These are phyloP conservation scores for Marasmius sp. DNA, from an alignment of 1,284 basidiomycete genomes.

Conservation along the genomic window DNA sequence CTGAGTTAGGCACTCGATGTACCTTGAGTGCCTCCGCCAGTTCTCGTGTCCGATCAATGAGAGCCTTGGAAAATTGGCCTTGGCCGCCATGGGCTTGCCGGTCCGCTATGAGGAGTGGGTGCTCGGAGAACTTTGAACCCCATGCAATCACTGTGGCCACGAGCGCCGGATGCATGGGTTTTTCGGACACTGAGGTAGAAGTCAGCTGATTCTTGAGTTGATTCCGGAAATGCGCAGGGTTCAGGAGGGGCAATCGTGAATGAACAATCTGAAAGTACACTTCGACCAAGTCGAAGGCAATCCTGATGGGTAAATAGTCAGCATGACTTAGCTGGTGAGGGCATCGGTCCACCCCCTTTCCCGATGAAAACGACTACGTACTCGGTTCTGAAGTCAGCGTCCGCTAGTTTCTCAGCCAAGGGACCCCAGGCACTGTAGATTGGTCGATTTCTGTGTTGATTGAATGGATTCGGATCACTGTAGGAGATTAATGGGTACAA, in stretches of 20 bases:
- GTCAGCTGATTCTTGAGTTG: conserved; percentile 52
- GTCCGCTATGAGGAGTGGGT: conserved; percentile 78
- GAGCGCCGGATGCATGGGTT: conserved; percentile 66
- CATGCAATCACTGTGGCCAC: conserved; percentile 89
- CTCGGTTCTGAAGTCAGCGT: conserved; percentile 73
- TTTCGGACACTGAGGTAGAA: conserved; percentile 25
- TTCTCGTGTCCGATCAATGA: conserved; percentile 79
- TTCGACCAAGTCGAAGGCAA: conserved; percentile 86
- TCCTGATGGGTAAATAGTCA: conserved; percentile 43
- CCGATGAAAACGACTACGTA: conserved; percentile 39
- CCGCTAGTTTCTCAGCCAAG: conserved; percentile 62
- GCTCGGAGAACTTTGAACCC: conserved; percentile 91
- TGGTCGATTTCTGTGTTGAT: conserved; percentile 34
- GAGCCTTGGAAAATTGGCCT: conserved; percentile 73
- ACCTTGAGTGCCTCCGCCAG: conserved; percentile 85
- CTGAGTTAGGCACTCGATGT: conserved; percentile 74
- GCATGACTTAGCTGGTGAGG: conserved; percentile 2
- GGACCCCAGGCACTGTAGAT: conserved; percentile 71
- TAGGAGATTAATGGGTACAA: conserved; percentile 22
- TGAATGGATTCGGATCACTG: conserved; percentile 32
- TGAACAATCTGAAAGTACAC: conserved; percentile 89
- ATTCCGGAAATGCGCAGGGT: conserved; percentile 73
- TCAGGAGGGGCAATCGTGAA: conserved; percentile 78
- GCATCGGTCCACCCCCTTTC: neutral
- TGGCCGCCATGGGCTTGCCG: conserved; percentile 69